A percentile compares a stretch with the other conserved stretches of the same genome.
Conservation (phyloP, 805 yeast species). For the Ogataea salicorniae region DNA sequence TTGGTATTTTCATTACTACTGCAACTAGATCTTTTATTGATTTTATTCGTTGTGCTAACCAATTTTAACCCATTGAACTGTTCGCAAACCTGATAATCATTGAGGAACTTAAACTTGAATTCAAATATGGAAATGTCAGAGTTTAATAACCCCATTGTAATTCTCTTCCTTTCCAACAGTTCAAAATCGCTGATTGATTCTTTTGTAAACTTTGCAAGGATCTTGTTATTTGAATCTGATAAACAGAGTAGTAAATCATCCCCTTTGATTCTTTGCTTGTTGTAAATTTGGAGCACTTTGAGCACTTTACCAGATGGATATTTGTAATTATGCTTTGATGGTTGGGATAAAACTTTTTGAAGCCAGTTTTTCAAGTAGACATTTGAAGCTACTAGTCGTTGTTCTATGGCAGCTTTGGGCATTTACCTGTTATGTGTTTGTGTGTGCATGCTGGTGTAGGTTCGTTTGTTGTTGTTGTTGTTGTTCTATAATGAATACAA, state of each 20-base stretch:
- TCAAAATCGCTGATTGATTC: slow-evolving; percentile 15
- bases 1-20: background rate
- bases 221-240: slow-evolving; percentile 17
- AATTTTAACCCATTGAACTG: slow-evolving; percentile 6
- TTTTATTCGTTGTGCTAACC: background rate
- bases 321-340: background rate
- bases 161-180: slow-evolving; percentile 12
- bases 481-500: background rate
- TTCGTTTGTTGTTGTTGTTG: no score
- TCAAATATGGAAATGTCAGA: slow-evolving; percentile 11
- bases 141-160: slow-evolving; percentile 13
- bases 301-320: slow-evolving; percentile 3
- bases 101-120: slow-evolving; percentile 9
- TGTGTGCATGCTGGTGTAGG: background rate
- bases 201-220: slow-evolving; percentile 11
- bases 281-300: slow-evolving; percentile 12
- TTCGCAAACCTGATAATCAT: slow-evolving; percentile 7
- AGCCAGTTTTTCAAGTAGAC: slow-evolving; percentile 13
- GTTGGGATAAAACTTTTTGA: slow-evolving; percentile 2
- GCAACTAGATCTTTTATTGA: background rate
- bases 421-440: background rate
- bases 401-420: slow-evolving; percentile 8
- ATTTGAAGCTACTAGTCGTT: slow-evolving; percentile 3
- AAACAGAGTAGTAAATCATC: slow-evolving; percentile 9
- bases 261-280: background rate